Percentiles rank a stretch among this genome's conserved stretches.
Evolutionary conservation across 495 filamentous ascomycete genomes (phyloP).

Genomic region (Annulohypoxylon stygium): DNA sequence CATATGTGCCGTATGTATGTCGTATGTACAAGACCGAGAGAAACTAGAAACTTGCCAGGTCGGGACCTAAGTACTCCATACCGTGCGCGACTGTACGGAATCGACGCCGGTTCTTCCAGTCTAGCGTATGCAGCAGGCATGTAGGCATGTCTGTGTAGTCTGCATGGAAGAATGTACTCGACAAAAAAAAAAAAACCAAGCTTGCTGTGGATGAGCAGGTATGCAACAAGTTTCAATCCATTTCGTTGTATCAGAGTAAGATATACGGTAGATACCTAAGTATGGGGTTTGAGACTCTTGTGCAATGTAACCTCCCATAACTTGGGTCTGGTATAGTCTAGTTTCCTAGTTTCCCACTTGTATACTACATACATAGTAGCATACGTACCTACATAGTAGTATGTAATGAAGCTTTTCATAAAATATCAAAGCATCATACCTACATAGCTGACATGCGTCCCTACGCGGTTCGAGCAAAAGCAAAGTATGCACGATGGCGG

Average conservation of each 20-base stretch:
- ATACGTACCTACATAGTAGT: neutral
- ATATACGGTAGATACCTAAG: conserved; percentile 14
- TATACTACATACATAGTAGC: neutral
- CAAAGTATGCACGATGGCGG: conserved; percentile 41
- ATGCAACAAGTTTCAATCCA: conserved; percentile 37
- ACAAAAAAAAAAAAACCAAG: conserved; percentile 17
- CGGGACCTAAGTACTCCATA: conserved; percentile 25
- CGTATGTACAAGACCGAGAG: conserved; percentile 18
- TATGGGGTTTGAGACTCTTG: conserved; percentile 39
- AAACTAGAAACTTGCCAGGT: conserved; percentile 8
- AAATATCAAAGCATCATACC: conserved; percentile 7
- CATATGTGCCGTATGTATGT: conserved; percentile 22
- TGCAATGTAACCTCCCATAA: conserved; percentile 38
- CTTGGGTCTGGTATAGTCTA: neutral
- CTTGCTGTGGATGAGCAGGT: conserved; percentile 22
- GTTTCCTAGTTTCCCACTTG: neutral
- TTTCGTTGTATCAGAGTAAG: conserved; percentile 34
- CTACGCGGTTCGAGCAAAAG: conserved; percentile 18
- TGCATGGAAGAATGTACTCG: conserved; percentile 39
- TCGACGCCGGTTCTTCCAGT: conserved; percentile 36
- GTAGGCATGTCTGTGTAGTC: conserved; percentile 25
- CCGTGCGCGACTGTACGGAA: conserved; percentile 44
- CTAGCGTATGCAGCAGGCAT: conserved; percentile 40
- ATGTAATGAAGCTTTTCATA: conserved; percentile 4
- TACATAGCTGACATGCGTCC: conserved; percentile 23